Evolutionary conservation across 441 rosid genomes (phyloP).

Genomic region (Euphorbia schlechtendalii): DNA sequence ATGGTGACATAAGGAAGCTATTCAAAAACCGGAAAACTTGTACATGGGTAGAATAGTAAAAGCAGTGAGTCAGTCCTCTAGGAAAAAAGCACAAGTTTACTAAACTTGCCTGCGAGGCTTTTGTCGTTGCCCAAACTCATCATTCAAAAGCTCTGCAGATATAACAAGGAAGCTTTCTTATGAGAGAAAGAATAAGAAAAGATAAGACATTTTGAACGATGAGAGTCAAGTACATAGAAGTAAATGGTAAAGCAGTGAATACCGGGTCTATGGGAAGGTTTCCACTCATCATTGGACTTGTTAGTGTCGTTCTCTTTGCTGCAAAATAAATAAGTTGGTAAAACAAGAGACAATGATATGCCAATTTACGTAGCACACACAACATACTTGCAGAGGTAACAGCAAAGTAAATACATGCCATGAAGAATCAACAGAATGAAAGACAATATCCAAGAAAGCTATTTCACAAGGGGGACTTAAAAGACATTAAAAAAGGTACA

Average conservation of each 20-base stretch:
- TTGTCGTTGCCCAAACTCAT: constrained; percentile 62
- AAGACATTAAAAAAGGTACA: background rate
- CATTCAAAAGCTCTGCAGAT: constrained; percentile 41
- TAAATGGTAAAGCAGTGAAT: constrained; percentile 14
- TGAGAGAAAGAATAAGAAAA: background rate
- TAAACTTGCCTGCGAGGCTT: constrained; percentile 79
- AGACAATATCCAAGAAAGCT: background rate
- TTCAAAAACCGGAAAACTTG: background rate
- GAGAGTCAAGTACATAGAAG: background rate
- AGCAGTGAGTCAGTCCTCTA: background rate
- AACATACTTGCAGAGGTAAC: background rate
- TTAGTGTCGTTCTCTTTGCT: constrained; percentile 57
- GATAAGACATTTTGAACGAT: background rate
- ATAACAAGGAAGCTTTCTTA: constrained; percentile 2
- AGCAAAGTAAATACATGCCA: background rate
- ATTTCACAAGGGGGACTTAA: background rate
- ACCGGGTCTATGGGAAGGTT: constrained; percentile 61
- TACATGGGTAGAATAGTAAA: background rate
- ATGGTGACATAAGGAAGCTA: constrained; percentile 10
- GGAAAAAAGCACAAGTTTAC: constrained; percentile 4
- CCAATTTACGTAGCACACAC: background rate
- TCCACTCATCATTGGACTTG: constrained; percentile 53
- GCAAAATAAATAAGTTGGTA: constrained; percentile 20
- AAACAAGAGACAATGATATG: background rate
- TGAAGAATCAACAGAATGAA: background rate